Evolutionary conservation across 2,329 filamentous ascomycete species (phyloP), one percentile per base, ranked within the genome.

Genomic region (Pezicula carpinea): DNA sequence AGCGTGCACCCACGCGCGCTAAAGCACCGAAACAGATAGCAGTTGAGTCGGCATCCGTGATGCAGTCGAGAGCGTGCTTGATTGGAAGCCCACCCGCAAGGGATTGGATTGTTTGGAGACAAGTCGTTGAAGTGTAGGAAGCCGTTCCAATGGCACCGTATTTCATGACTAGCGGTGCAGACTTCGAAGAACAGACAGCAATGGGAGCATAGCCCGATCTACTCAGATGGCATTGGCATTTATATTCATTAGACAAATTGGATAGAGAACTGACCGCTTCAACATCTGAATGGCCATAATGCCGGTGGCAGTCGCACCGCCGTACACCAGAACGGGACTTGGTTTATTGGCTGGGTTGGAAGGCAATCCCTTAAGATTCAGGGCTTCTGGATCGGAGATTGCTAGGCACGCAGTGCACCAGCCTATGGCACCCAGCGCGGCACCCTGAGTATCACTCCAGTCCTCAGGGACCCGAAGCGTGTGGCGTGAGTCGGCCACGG

Each of bases 11-110:
- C 0, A 54, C 49, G 2, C 65, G 61, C 0, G 46, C 50, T 13
- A 67, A 31, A 3, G 59, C 56, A 1, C 32, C 50, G 29, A 61
- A 61, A 44, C 63, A 67, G 2, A 47, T 46, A 1, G 49, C 44
- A 0, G 44, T 60, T 0, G 64, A 65, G 21, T 61, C 57, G 2
- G 56, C 39, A 15, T 31, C 43, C 0, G 63, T 65, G 39, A 66
- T 66, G 52, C 63, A 66, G 43, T 66, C 64, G 2, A 66, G 43
- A 4, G 50, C 57, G 17, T 58, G 53, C 8, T 53, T 51, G 6
- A 65, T 57, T 13, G 56, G 53, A 52, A 4, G 8, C 15, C 22
- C 22, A 21, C 6, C 41, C 6, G 41, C 41, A 10, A 43, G 26
- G 13, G 23, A 23, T 5, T 43, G 43, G 26, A 59, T 48, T 6